Evolutionary conservation across 495 filamentous ascomycete species (phyloP), one percentile per base, ranked within the genome.

Genomic region (Penicillium cataractarum): DNA sequence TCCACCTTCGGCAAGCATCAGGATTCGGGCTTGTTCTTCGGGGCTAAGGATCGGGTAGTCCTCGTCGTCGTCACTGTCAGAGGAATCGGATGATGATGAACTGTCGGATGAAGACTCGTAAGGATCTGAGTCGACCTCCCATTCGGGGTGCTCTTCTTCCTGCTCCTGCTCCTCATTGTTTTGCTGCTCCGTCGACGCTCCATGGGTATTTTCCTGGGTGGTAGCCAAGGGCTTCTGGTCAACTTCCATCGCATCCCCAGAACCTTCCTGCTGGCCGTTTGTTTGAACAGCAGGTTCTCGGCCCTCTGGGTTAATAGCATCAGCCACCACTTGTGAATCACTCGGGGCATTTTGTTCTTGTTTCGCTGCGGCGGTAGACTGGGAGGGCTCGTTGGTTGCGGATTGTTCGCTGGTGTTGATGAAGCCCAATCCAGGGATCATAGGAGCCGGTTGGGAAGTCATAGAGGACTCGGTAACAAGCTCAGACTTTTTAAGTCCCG

Each of bases 11-110:
- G 83, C 87, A 62, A 85, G 80, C 92, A 97, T 94, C 29, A 97
- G 79, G 35, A 94, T 84, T 10, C 87, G 85, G 1, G 90, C 90
- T 65, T 91, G 87, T 70, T 95, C 91, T 71, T 90, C 90, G 13
- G 90, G 83, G 52, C 86, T 88, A 19, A 96, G 81, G 29, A 92
- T 82, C 15, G 87, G 82, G 61, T 92, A 91, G 52, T 87, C 84
- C 57, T 88, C 88, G n/a, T 87, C 87, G 31, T 89, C 89, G 32
- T 88, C 89, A 49, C 85, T 85, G 56, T 87, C 87, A 51, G 87
- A 85, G 12, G 83, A 82, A 33, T 72, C 70, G 29, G 81, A 83
- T 50, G 82, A 79, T 19, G 82, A 79, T n/a, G 82, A 80, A 58
- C 67, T 74, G 62, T 83, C 83, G 1, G 80, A 82, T n/a, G 82